phyloP scores from a whole-genome alignment of 148 eudicot genomes.

The Spergularia marina region DNA sequence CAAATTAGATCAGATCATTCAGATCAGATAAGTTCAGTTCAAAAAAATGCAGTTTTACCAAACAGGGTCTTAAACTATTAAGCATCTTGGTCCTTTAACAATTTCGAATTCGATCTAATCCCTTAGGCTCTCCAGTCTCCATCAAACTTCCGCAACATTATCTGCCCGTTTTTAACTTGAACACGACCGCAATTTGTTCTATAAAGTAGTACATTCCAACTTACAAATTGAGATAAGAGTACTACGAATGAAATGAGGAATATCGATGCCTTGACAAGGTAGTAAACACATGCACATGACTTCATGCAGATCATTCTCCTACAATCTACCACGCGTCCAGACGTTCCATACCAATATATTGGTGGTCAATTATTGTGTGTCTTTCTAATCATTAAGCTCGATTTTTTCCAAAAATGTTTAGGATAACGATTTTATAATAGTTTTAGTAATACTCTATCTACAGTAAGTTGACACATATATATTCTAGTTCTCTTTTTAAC shows the following conservation, averaged over 20 bases:
- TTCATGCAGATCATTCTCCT: slow-evolving; percentile 14
- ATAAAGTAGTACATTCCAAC: too few species aligned
- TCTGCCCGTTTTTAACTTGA: too few species aligned
- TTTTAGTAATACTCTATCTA: neutral
- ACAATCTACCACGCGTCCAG: slow-evolving; percentile 24
- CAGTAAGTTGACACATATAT: neutral
- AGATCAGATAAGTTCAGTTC: too few species aligned
- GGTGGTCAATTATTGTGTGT: slow-evolving; percentile 20
- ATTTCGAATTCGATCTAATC: too few species aligned
- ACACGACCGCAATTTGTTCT: too few species aligned
- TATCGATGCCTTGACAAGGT: slow-evolving; percentile 3
- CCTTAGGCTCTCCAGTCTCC: too few species aligned
- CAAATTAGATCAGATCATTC: too few species aligned
- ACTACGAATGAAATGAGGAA: too few species aligned
- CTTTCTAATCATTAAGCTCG: slow-evolving; percentile 13
- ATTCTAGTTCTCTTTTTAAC: neutral
- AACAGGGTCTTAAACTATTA: too few species aligned
- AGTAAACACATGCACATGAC: slow-evolving; percentile 20
- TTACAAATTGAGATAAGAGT: neutral
- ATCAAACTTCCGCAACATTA: too few species aligned
- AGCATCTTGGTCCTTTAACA: too few species aligned
- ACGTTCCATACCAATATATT: neutral
- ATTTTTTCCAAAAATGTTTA: slow-evolving; percentile 10
- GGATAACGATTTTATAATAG: neutral
- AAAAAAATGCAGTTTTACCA: too few species aligned